phyloP scores from a whole-genome alignment of 2,329 filamentous ascomycete species.

The Microcyclospora tardicrescens region DNA sequence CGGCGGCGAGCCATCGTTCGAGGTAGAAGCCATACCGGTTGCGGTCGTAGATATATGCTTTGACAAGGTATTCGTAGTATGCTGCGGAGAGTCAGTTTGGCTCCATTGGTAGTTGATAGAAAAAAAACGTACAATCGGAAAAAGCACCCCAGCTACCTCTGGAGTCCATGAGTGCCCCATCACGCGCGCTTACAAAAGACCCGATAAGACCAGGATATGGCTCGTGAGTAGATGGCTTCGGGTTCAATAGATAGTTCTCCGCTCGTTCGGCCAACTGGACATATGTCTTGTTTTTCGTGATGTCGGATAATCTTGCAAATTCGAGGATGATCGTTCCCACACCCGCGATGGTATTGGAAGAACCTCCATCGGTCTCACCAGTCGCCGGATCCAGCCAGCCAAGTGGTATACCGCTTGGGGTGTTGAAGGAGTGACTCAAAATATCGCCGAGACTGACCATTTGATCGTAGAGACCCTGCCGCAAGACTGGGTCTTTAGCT shows the following conservation, averaged over 20 bases:
- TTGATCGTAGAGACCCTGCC: constrained; percentile 8
- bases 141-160: constrained; percentile 21
- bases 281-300: constrained; percentile 14
- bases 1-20: constrained; percentile 18
- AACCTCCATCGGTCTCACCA: constrained; percentile 13
- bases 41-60: constrained; percentile 23
- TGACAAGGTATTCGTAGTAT: constrained; percentile 24
- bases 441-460: constrained; percentile 13
- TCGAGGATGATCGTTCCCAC: constrained; percentile 14
- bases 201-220: constrained; percentile 20
- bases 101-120: constrained; percentile 47
- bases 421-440: constrained; percentile 12
- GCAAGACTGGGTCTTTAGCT: constrained; percentile 5
- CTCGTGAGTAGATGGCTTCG: constrained; percentile 9
- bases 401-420: constrained; percentile 11
- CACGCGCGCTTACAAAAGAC: constrained; percentile 14
- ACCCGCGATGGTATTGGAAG: constrained; percentile 11
- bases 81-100: constrained; percentile 6
- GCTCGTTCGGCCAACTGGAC: constrained; percentile 10
- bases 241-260: constrained; percentile 11
- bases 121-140: constrained; percentile 53
- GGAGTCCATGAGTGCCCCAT: constrained; percentile 15
- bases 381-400: constrained; percentile 13
- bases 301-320: constrained; percentile 13
- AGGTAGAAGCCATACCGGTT: constrained; percentile 14